Conservation (phyloP, 192 early-diverging fungal genomes). For the Funneliformis mosseae region DNA sequence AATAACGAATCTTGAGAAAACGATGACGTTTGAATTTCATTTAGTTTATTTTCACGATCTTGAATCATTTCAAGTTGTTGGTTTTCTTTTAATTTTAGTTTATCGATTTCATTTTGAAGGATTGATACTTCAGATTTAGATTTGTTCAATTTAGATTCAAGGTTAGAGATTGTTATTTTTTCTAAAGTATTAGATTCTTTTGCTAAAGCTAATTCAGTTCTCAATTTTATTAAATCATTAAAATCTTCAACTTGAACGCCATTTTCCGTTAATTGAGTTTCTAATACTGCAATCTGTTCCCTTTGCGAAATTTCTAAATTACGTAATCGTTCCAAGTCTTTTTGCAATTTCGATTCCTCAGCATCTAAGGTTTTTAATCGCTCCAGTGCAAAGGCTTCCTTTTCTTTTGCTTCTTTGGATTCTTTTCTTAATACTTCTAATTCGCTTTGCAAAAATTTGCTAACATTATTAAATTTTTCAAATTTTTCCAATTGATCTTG, state of each 20-base stretch:
- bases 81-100: background rate
- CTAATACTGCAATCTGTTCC: background rate
- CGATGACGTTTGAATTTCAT: background rate
- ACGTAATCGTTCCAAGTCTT: background rate
- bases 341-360: background rate
- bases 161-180: background rate
- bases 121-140: background rate
- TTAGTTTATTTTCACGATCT: background rate
- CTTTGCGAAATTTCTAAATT: conserved; percentile 1
- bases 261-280: background rate
- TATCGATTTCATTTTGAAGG: background rate
- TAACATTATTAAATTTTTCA: background rate
- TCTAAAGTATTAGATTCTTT: background rate
- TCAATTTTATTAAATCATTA: background rate
- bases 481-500: background rate
- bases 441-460: conserved; percentile 7
- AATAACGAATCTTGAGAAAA: background rate
- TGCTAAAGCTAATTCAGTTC: background rate
- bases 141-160: conserved; percentile 10
- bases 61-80: conserved; percentile 1
- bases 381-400: background rate
- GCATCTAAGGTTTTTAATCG: background rate
- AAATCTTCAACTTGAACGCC: background rate
- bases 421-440: background rate
- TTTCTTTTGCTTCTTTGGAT: background rate